Percentiles rank a stretch among this genome's conserved stretches.
These are phyloP conservation scores for Chrysoporthe puriensis DNA, from an alignment of 2,329 filamentous ascomycete species.

Conservation along the genomic window DNA sequence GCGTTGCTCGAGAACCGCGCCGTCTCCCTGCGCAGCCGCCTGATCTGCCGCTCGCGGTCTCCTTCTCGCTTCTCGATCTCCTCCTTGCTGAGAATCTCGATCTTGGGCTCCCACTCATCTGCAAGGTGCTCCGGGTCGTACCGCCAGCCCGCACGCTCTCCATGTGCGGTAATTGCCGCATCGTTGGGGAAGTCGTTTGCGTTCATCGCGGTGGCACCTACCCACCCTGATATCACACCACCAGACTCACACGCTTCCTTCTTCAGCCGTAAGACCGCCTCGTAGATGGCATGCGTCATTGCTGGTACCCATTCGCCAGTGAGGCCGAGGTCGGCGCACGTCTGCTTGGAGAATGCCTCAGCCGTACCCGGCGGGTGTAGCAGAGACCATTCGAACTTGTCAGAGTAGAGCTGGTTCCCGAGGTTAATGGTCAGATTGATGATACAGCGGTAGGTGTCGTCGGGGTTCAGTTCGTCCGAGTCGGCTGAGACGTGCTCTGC, in stretches of 20 bases:
- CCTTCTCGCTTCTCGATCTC: constrained; percentile 97
- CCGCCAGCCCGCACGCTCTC: constrained; percentile 75
- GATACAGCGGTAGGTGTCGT: constrained; percentile 93
- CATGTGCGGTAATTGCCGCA: constrained; percentile 57
- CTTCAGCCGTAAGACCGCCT: constrained; percentile 87
- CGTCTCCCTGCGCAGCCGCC: constrained; percentile 85
- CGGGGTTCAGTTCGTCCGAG: constrained; percentile 79
- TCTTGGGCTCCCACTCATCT: constrained; percentile 81
- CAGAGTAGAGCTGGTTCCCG: constrained; percentile 87
- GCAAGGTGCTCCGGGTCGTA: constrained; percentile 91
- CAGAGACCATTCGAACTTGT: constrained; percentile 98
- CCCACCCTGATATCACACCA: constrained; percentile 76
- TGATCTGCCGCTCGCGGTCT: constrained; percentile 88
- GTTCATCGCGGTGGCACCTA: constrained; percentile 42
- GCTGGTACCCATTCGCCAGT: constrained; percentile 92
- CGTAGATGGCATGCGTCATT: constrained; percentile 95
- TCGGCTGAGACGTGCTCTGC: constrained; percentile 67
- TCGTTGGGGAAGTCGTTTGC: constrained; percentile 83
- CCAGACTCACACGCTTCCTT: constrained; percentile 96
- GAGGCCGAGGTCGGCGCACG: constrained; percentile 88
- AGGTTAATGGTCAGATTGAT: constrained; percentile 90
- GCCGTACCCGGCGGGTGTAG: constrained; percentile 89
- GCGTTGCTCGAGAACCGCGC: constrained; percentile 87
- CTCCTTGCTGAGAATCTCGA: constrained; percentile 84
- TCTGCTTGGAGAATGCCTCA: constrained; percentile 88